Conservation (phyloP, 176 grass and related monocot genomes). For the Echinochloa phyllopogon region DNA sequence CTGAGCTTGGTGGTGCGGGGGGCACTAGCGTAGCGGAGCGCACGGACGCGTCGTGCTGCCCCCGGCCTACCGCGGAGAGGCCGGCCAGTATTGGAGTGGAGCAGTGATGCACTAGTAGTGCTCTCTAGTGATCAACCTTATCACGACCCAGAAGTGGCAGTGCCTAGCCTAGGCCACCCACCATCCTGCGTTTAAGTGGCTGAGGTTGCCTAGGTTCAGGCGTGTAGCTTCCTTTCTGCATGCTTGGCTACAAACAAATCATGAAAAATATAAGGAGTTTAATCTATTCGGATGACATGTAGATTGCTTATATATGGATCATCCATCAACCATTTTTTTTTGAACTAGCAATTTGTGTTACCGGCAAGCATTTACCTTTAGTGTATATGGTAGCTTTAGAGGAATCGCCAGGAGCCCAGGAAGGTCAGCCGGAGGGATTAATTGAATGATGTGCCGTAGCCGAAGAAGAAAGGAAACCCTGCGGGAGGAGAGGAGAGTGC, state of each 20-base stretch:
- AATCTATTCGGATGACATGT: no score
- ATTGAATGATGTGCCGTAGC: no score
- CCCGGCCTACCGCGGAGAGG: not conserved
- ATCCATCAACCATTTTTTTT: no score
- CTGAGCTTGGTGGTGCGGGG: not conserved
- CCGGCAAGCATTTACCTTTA: no score
- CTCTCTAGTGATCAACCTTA: constrained; percentile 27
- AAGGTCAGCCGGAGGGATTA: no score
- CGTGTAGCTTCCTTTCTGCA: not conserved
- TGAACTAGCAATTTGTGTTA: no score
- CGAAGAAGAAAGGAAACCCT: no score
- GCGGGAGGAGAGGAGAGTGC: no score
- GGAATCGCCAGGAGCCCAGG: no score
- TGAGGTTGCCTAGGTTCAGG: no score
- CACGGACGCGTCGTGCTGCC: not conserved
- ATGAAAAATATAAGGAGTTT: not conserved
- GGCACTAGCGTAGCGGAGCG: not conserved
- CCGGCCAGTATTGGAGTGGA: not conserved
- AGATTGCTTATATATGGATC: no score
- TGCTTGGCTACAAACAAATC: not conserved
- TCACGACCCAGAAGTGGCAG: constrained; percentile 28
- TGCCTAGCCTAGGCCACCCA: not conserved
- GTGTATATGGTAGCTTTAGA: no score
- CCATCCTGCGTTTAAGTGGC: not conserved
- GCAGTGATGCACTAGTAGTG: constrained; percentile 14